Evolutionary conservation across 1,139 yeast genomes (phyloP).

Genomic region (Sugiyamaella novakii): DNA sequence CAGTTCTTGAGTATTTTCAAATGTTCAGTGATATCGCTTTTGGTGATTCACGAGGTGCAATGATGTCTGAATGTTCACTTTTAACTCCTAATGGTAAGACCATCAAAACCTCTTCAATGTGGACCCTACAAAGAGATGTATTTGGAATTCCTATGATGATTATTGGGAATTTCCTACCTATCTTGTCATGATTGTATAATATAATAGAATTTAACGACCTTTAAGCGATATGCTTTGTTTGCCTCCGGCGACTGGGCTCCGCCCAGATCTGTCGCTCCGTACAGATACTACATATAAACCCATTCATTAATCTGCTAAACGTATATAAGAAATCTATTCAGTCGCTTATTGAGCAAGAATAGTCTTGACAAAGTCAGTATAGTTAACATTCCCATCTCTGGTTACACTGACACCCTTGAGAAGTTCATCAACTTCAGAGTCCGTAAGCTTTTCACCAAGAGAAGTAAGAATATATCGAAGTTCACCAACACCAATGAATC

Average conservation of each 20-base stretch:
- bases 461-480: conserved; percentile 90
- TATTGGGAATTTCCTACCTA: conserved; percentile 85
- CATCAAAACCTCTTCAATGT: conserved; percentile 74
- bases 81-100: conserved; percentile 55
- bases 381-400: conserved; percentile 92
- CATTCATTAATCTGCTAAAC: conserved; percentile 6
- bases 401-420: conserved; percentile 94
- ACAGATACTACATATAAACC: no score
- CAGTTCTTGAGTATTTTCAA: conserved; percentile 85
- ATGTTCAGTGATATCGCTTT: conserved; percentile 83
- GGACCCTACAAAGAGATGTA: conserved; percentile 88
- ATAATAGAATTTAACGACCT: neutral
- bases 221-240: neutral
- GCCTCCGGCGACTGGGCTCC: conserved; percentile 15
- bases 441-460: conserved; percentile 87
- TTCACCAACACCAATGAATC: conserved; percentile 96
- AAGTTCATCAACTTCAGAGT: conserved; percentile 91
- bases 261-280: conserved; percentile 14
- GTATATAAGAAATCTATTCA: conserved; percentile 4
- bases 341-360: conserved; percentile 73
- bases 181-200: conserved; percentile 25
- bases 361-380: conserved; percentile 87
- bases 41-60: conserved; percentile 83
- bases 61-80: conserved; percentile 81
- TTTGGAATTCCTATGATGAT: conserved; percentile 97